These are phyloP conservation scores for Tuber brumale DNA, from an alignment of 495 filamentous ascomycete genomes.

Conservation along the genomic window DNA sequence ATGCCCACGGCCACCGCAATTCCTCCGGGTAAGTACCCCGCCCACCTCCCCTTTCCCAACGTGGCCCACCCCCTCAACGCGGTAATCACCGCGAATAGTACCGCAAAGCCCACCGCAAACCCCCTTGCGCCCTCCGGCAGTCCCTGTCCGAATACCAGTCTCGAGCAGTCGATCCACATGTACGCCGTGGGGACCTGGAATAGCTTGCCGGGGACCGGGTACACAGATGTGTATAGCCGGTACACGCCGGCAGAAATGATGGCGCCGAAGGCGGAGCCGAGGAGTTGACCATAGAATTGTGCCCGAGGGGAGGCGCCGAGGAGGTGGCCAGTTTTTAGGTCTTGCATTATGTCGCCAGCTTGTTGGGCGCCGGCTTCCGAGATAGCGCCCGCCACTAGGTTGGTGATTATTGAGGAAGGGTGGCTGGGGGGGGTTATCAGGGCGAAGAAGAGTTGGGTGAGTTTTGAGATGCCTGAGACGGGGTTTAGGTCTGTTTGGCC, in stretches of 20 bases:
- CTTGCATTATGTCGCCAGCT: slow-evolving; percentile 96
- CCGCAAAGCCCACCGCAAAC: slow-evolving; percentile 63
- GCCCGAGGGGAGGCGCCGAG: slow-evolving; percentile 86
- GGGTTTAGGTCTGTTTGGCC: slow-evolving; percentile 95
- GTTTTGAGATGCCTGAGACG: slow-evolving; percentile 91
- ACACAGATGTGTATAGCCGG: slow-evolving; percentile 82
- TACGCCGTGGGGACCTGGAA: slow-evolving; percentile 93
- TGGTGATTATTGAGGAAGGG: slow-evolving; percentile 78
- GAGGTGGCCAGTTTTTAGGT: slow-evolving; percentile 93
- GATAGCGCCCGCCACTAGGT: slow-evolving; percentile 89
- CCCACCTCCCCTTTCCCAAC: slow-evolving; percentile 48
- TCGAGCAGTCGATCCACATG: slow-evolving; percentile 94
- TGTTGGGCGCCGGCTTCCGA: slow-evolving; percentile 82
- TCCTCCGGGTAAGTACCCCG: slow-evolving; percentile 70
- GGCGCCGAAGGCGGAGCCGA: slow-evolving; percentile 82
- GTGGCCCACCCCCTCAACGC: slow-evolving; percentile 53
- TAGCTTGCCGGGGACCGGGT: slow-evolving; percentile 73
- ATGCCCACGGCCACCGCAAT: slow-evolving; percentile 73
- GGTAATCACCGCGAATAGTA: slow-evolving; percentile 64
- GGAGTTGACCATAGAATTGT: slow-evolving; percentile 93
- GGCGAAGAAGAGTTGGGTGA: slow-evolving; percentile 91
- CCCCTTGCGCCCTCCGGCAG: slow-evolving; percentile 73
- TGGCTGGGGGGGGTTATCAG: slow-evolving; percentile 72
- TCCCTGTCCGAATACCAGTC: slow-evolving; percentile 88
- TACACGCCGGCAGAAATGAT: slow-evolving; percentile 83